phyloP scores from a whole-genome alignment of 2,329 filamentous ascomycete genomes.

The Rhynchosporium agropyri region DNA sequence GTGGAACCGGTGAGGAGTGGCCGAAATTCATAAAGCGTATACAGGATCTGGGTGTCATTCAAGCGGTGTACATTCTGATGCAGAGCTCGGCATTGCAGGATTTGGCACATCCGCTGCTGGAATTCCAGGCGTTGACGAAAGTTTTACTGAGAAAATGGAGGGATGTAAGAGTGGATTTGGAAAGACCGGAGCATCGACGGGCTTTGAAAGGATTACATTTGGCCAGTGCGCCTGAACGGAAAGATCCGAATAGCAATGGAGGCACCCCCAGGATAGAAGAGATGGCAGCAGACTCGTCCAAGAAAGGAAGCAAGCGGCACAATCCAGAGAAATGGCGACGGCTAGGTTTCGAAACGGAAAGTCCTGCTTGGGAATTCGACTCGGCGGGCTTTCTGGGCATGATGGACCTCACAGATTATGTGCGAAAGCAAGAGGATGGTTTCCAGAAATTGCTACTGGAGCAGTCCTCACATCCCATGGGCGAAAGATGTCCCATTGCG shows the following conservation, averaged over 20 bases:
- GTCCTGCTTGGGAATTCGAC: conserved; percentile 82
- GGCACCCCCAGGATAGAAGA: conserved; percentile 38
- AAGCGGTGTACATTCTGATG: conserved; percentile 90
- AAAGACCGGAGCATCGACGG: conserved; percentile 83
- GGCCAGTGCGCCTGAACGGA: conserved; percentile 72
- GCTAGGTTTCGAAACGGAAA: conserved; percentile 89
- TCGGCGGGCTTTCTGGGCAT: conserved; percentile 87
- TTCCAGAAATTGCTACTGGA: conserved; percentile 93
- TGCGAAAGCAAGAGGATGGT: conserved; percentile 85
- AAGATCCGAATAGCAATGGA: conserved; percentile 40
- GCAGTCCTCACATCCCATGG: conserved; percentile 72
- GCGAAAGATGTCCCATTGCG: conserved; percentile 83
- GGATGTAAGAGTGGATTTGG: conserved; percentile 80
- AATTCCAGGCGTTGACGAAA: conserved; percentile 93
- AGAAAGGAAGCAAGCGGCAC: conserved; percentile 69
- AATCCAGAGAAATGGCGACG: conserved; percentile 92
- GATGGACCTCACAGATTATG: conserved; percentile 96
- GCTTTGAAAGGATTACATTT: conserved; percentile 78
- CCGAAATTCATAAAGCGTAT: conserved; percentile 91
- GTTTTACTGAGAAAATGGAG: conserved; percentile 85
- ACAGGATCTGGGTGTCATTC: conserved; percentile 91
- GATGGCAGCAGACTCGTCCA: conserved; percentile 45
- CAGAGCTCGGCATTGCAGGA: conserved; percentile 92
- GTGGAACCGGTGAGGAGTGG: conserved; percentile 70
- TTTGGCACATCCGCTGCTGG: conserved; percentile 82